Evolutionary conservation across 768 basidiomycete genomes (phyloP), one percentile per base, ranked within the genome.

Genomic region (Coprinellus aureogranulatus): DNA sequence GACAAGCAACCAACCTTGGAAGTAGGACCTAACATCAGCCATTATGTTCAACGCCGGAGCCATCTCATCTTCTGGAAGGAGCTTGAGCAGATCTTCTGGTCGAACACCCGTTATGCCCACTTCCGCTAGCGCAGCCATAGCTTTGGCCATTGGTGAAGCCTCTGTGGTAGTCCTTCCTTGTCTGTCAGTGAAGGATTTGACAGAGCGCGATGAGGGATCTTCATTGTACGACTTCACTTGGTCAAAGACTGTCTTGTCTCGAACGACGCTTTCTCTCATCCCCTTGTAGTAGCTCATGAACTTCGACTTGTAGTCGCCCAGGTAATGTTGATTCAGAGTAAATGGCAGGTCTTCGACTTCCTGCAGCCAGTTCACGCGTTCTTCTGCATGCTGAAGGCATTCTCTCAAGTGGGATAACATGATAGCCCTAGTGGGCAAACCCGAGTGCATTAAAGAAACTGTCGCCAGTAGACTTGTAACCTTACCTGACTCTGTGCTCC

Each of bases 1-100:
- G 6, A 6, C 6, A 14, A 6, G 8, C 10, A 44, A 16, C 22
- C 18, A 63, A 87, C 89, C 88, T 77, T 89, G 86, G 68, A 89
- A 90, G 61, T 90, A 89, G 0, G 85, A 87, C 4, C 86, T 75
- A 1, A 89, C 86, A 55, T 84, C 80, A 0, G 86, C 86, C 87
- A 90, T 89, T 62, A 90, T 87, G 3, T 69, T 62, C 16, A 90
- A 61, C 0, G 84, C 84, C 0, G 80, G 76, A 34, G 84, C 85
- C 74, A 77, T 78, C 2, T 70, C 70, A 58, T 88, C 85, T 0
- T 73, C 57, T 0, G 81, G 77, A 3, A 85, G 72, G 0, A 89
- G 62, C 61, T 76, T 83, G 0, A 76, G 61, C 0, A 89, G 60
- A 53, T 85, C 81, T 2, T 69, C 68, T 0, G 75, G 66, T 34